These are phyloP conservation scores for Leishmania gerbilli DNA, from an alignment of 208 protist species.

Conservation along the genomic window DNA sequence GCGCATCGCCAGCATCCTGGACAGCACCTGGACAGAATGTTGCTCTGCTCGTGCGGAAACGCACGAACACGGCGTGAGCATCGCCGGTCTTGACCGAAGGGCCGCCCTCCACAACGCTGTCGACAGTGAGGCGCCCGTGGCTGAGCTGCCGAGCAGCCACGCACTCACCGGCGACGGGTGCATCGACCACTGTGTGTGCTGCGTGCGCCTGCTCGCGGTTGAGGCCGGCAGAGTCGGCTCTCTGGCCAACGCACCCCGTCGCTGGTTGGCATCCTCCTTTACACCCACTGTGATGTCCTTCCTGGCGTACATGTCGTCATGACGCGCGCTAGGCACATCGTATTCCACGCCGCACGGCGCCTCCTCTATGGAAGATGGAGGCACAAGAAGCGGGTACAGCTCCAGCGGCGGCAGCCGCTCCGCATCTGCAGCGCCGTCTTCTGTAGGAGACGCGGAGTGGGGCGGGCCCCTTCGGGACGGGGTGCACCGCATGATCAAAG, in stretches of 20 bases:
- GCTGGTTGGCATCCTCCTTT: not conserved
- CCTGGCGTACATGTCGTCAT: not conserved
- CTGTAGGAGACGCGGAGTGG: not conserved
- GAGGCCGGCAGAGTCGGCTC: not conserved
- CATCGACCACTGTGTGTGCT: not conserved
- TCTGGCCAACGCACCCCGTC: not conserved
- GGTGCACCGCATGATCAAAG: not conserved
- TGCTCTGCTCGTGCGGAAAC: not conserved
- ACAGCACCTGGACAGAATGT: not conserved
- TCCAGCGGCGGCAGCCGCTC: not conserved
- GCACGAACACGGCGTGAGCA: not conserved
- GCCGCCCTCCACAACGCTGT: not conserved
- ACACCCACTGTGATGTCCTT: not conserved
- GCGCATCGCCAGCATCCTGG: not conserved
- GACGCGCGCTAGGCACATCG: not conserved
- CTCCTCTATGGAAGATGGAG: not conserved
- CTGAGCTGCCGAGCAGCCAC: slow-evolving; percentile 3
- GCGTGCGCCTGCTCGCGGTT: not conserved
- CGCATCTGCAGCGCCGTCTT: not conserved
- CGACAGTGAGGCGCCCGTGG: not conserved
- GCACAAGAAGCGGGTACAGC: not conserved
- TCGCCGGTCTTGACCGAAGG: not conserved
- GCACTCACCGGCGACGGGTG: too few species aligned
- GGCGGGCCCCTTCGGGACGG: not conserved
- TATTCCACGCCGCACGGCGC: not conserved